Base-by-base conservation (phyloP, 2,329 filamentous ascomycete species). In the Colletotrichum sp. region DNA sequence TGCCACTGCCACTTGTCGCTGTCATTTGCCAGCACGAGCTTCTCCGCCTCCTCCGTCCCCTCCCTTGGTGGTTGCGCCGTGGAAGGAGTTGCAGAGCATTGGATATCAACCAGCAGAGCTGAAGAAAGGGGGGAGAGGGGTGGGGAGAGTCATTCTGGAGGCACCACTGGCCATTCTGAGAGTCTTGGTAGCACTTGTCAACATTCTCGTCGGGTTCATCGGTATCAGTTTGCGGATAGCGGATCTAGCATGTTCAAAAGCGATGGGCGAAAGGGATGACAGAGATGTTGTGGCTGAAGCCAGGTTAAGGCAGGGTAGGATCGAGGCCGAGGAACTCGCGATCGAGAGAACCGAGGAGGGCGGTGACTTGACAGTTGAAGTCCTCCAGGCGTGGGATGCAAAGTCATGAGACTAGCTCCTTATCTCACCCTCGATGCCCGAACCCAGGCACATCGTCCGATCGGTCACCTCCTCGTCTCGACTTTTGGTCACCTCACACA, bases 1-100 rank as follows among this genome's bases (percentile, higher is more conserved):
- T 56, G 39, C 39, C 34, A 28, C 48, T 75, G 66, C 66, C 74
- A 74, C 60, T 52, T 70, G 82, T 85, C 58, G 70, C 64, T 76
- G 74, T 74, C 70, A 69, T 74, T 74, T 76, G 70, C 70, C 74
- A 69, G 70, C 73, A 62, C 69, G 62, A 71, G 39, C 64, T 69
- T 48, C 48, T 58, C 43, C 73, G 65, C 39, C 73, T 55, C 13
- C 71, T 62, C 32, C n/a, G 18, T 34, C 60, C 62, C 52, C 66
- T 60, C 30, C 66, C 32, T 65, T 77, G 32, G n/a, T 66, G 13
- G 27, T 28, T 5, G 61, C 34, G 8, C 75, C 67, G 6, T 8
- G 66, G 8, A 52, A 65, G n/a, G 75, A 77, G 65, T 10, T 76
- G 18, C 56, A 36, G 10, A 68, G 67, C 1, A 27, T 55, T 16